Evolutionary conservation across 1,284 basidiomycete species (phyloP), one percentile per base, ranked within the genome.

Genomic region (Fomitopsis betulina): DNA sequence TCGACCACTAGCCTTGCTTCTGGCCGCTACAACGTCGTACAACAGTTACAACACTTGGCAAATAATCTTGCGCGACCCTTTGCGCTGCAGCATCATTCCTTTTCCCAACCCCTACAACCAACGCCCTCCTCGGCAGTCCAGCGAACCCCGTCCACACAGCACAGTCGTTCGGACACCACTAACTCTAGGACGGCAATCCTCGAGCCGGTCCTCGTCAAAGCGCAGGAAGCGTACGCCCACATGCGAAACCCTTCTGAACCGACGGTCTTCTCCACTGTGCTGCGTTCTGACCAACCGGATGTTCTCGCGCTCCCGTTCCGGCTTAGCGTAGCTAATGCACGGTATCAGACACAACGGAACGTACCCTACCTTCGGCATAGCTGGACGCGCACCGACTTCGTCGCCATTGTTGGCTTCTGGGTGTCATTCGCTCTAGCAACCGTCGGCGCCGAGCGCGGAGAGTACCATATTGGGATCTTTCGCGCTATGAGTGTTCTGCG

Each of bases 381-480:
- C 56, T 98, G 96, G 95, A 93, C 89, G 65, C 83, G 96, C 33
- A 89, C 97, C 58, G 96, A 99, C 71, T 85, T 91, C 62, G 73
- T 98, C 37, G 93, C 96, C 2, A 85, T 98, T 52, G 61, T 87
- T 23, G 79, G 84, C 59, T 96, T 94, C 69, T 96, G 93, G 93
- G 80, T 91, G 55, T 80, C 83, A 4, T 95, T 98, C 68, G 72
- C 71, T 0, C 78, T 98, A 50, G 84, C 92, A 0, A 73, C 83
- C 21, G 65, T 76, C 0, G 89, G 90, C 0, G 66, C 82, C 37
- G 96, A 98, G 72, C 76, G 79, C 4, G 82, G 82, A 5, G 63
- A 67, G 6, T 74, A 84, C 53, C 94, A 97, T 73, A 84, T 97
- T 57, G 93, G 90, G 51, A 75, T 96, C 52, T 98, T 98, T 69